Conservation (phyloP, 441 rosid genomes). For the Manihot esculenta region DNA sequence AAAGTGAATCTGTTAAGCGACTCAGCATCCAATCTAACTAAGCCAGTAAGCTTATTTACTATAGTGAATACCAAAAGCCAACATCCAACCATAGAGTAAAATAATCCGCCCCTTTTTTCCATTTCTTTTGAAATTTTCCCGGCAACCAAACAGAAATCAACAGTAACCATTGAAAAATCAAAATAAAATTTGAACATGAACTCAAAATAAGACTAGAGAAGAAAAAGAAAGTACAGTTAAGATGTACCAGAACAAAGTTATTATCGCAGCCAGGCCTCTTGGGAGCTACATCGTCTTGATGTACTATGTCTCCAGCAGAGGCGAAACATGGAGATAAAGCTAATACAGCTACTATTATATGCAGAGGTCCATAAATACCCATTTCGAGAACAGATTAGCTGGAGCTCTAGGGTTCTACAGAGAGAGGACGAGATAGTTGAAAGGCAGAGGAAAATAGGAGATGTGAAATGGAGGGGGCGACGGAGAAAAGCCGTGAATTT, state of each 20-base stretch:
- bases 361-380: conserved; percentile 19
- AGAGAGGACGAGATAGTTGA: background rate
- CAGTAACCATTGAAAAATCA: background rate
- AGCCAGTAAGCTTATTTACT: background rate
- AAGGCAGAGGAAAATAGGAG: conserved; percentile 1
- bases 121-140: conserved; percentile 13
- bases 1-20: background rate
- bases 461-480: conserved; percentile 9
- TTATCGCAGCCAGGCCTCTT: conserved; percentile 96
- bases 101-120: background rate
- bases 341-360: conserved; percentile 27
- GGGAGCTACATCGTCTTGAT: conserved; percentile 79
- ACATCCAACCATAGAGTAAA: background rate
- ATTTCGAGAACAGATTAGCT: background rate
- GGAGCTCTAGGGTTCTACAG: conserved; percentile 17
- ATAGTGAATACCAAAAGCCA: background rate
- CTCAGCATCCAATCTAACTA: background rate
- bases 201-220: conserved; percentile 7
- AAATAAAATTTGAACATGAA: background rate
- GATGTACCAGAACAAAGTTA: conserved; percentile 85
- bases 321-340: conserved; percentile 33
- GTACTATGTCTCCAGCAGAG: conserved; percentile 87
- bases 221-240: conserved; percentile 17
- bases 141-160: conserved; percentile 26
- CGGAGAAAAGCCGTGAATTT: background rate